Conservation (phyloP, 2,329 filamentous ascomycete genomes). For the Leptographium galeiforme region DNA sequence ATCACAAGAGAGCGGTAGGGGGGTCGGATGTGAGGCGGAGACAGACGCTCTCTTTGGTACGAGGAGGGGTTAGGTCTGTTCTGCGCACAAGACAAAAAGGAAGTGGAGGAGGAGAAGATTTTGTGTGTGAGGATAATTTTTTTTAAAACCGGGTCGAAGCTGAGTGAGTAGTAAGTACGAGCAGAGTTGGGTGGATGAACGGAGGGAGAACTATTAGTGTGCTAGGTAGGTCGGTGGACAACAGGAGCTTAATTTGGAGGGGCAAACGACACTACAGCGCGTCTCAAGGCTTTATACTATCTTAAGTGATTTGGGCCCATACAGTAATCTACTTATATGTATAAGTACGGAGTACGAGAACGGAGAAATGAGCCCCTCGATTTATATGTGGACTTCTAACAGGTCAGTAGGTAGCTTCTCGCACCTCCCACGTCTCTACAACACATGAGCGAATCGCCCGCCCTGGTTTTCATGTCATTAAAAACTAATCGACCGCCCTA, state of each 20-base stretch:
- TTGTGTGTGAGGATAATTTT: constrained; percentile 16
- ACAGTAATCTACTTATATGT: too few relatives aligned
- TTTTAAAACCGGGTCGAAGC: constrained; percentile 13
- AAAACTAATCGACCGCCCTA: too few relatives aligned
- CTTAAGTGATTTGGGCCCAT: too few relatives aligned
- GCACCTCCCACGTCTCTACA: too few relatives aligned
- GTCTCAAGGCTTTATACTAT: too few relatives aligned
- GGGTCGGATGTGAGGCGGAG: not conserved
- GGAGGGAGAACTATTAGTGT: not conserved
- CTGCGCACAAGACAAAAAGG: constrained; percentile 2
- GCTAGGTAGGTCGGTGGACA: not conserved
- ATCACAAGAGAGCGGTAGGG: not conserved
- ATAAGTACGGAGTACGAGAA: too few relatives aligned
- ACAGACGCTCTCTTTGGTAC: not conserved
- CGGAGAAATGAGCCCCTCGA: too few relatives aligned
- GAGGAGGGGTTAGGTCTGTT: not conserved
- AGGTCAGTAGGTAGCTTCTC: too few relatives aligned
- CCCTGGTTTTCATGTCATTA: too few relatives aligned
- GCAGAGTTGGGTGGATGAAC: not conserved
- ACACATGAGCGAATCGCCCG: too few relatives aligned
- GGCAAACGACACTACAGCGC: constrained; percentile 1
- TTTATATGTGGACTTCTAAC: too few relatives aligned
- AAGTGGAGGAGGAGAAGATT: constrained; percentile 6
- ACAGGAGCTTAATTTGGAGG: constrained; percentile 9
- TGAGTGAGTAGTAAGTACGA: constrained; percentile 4